Conservation (phyloP, 2,329 filamentous ascomycete genomes). For the Hirsutella rhossiliensis region DNA sequence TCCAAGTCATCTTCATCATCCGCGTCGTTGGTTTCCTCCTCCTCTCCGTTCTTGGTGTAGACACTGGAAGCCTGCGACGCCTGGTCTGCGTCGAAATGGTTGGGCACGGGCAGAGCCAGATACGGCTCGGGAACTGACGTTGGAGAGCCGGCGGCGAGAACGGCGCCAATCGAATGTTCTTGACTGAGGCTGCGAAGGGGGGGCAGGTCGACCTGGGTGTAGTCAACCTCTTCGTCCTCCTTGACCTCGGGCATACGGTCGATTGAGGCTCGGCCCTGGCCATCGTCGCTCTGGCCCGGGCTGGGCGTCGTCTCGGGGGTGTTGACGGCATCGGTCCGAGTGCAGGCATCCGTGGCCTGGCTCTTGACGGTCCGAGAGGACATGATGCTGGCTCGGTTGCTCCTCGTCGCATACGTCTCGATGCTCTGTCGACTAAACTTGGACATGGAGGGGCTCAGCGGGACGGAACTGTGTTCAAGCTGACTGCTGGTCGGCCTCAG, state of each 20-base stretch:
- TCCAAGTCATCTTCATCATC: constrained; percentile 35
- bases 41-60: constrained; percentile 12
- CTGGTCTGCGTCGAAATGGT: constrained; percentile 7
- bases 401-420: constrained; percentile 48
- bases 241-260: constrained; percentile 20
- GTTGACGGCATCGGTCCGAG: constrained; percentile 45
- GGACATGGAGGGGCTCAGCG: constrained; percentile 58
- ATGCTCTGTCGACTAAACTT: constrained; percentile 54
- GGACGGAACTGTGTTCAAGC: constrained; percentile 71
- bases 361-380: constrained; percentile 57
- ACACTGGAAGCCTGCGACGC: constrained; percentile 12
- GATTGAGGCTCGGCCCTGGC: constrained; percentile 26
- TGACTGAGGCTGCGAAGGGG: constrained; percentile 34
- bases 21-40: constrained; percentile 13
- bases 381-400: constrained; percentile 65
- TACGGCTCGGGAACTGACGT: background rate
- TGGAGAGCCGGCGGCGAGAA: background rate
- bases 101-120: background rate
- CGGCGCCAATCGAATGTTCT: constrained; percentile 16
- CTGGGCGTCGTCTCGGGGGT: constrained; percentile 44
- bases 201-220: constrained; percentile 44
- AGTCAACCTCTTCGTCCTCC: constrained; percentile 38
- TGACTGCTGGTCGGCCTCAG: constrained; percentile 62
- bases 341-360: constrained; percentile 57
- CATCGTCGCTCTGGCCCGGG: constrained; percentile 41